Percentiles rank a stretch among this genome's conserved stretches.
Evolutionary conservation across 768 basidiomycete species (phyloP).

Genomic region (Kwoniella dendrophila): DNA sequence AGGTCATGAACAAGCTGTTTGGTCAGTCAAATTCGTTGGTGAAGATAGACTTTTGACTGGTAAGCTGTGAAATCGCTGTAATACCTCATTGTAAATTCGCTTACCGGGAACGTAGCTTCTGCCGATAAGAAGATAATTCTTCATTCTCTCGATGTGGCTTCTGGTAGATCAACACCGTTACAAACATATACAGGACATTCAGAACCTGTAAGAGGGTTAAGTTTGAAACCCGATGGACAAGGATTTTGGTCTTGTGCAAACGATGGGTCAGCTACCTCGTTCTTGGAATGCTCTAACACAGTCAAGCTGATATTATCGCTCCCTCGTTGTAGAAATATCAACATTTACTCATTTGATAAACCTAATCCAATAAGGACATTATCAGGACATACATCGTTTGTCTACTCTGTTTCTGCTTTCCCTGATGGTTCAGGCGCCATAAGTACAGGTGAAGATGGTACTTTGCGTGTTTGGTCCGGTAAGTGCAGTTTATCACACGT

Average conservation of each 20-base stretch:
- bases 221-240: conserved; percentile 68
- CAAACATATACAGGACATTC: conserved; percentile 82
- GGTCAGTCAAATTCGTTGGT: conserved; percentile 82
- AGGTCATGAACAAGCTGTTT: conserved; percentile 88
- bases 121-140: conserved; percentile 93
- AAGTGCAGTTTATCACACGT: conserved; percentile 38
- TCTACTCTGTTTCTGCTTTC: conserved; percentile 83
- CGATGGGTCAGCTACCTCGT: conserved; percentile 67
- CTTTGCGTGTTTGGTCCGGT: conserved; percentile 89
- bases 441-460: conserved; percentile 92
- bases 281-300: too few relatives aligned
- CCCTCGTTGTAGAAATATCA: conserved; percentile 69
- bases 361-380: conserved; percentile 65
- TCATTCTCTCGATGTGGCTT: conserved; percentile 67
- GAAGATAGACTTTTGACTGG: conserved; percentile 80
- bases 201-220: conserved; percentile 86
- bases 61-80: conserved; percentile 43
- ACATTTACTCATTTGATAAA: conserved; percentile 84
- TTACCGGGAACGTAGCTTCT: conserved; percentile 64
- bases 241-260: conserved; percentile 96
- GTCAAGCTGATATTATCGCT: neutral
- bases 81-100: neutral
- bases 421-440: conserved; percentile 73
- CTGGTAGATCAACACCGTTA: conserved; percentile 61
- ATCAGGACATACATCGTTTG: conserved; percentile 95